A percentile compares a stretch with the other conserved stretches of the same genome.
Evolutionary conservation across 1,284 basidiomycete genomes (phyloP).

Genomic region (Inonotus obliquus): DNA sequence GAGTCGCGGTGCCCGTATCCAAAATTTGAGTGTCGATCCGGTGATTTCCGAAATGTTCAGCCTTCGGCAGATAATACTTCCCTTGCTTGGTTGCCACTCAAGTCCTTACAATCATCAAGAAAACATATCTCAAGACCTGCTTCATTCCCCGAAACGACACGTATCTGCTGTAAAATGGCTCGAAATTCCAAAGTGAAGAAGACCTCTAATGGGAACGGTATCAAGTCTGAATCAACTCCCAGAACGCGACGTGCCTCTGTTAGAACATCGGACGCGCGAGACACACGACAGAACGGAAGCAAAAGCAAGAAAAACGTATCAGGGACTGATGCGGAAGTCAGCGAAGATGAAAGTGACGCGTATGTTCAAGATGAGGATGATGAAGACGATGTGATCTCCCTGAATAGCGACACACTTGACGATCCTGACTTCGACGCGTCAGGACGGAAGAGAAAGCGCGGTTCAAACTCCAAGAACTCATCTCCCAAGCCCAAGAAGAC

Average conservation of each 20-base stretch:
- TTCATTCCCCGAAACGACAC: background rate
- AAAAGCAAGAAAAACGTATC: conserved; percentile 15
- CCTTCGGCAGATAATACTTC: background rate
- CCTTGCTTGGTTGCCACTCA: background rate
- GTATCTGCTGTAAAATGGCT: background rate
- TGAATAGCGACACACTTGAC: conserved; percentile 34
- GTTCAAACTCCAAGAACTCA: conserved; percentile 8
- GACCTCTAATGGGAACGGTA: background rate
- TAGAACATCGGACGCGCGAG: background rate
- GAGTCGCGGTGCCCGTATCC: too few species aligned
- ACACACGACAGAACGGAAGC: conserved; percentile 10
- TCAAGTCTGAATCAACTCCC: background rate
- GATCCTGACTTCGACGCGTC: conserved; percentile 29
- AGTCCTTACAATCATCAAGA: too few species aligned
- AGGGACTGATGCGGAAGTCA: conserved; percentile 24
- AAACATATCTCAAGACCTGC: too few species aligned
- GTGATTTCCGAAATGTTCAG: background rate
- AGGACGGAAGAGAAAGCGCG: conserved; percentile 21
- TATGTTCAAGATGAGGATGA: conserved; percentile 16
- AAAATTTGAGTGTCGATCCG: background rate
- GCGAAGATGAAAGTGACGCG: conserved; percentile 26
- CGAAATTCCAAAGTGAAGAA: background rate
- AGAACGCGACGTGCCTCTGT: background rate
- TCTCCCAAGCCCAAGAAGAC: conserved; percentile 2
- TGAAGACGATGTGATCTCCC: conserved; percentile 19